Percentiles rank a stretch among this genome's conserved stretches.
Conservation (phyloP, 228 moss, liverwort and hornwort species). For the Sphagnum fallax region DNA sequence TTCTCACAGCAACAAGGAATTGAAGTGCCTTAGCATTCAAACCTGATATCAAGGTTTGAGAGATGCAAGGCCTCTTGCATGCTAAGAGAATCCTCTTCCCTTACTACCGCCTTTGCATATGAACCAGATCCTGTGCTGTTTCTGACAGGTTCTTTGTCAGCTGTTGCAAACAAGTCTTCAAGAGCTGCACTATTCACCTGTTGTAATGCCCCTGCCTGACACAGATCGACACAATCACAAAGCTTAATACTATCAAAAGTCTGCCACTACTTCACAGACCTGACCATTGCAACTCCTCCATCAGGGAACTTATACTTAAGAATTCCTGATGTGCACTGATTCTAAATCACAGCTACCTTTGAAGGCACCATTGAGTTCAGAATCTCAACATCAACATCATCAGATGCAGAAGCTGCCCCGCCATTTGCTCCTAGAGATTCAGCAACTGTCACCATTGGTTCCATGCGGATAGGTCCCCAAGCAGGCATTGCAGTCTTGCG, state of each 20-base stretch:
- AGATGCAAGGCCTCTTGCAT: conserved; percentile 98
- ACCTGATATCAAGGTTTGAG: conserved; percentile 74
- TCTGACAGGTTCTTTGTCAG: conserved; percentile 52
- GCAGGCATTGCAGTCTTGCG: conserved; percentile 27
- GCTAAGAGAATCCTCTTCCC: conserved; percentile 62
- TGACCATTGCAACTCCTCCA: too few relatives aligned
- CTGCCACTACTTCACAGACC: too few relatives aligned
- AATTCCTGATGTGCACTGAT: too few relatives aligned
- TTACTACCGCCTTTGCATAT: conserved; percentile 9
- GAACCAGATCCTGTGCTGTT: conserved; percentile 26
- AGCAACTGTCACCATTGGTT: conserved; percentile 3
- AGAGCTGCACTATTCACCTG: conserved; percentile 54
- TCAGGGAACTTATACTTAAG: too few relatives aligned
- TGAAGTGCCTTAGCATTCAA: neutral
- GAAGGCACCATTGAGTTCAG: conserved; percentile 1
- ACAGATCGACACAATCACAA: neutral
- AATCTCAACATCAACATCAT: conserved; percentile 14
- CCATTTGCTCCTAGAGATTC: conserved; percentile 9
- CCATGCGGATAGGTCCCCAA: conserved; percentile 15
- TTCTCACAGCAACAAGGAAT: too few relatives aligned
- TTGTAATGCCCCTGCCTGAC: conserved; percentile 43
- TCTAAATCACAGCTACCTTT: conserved; percentile 14
- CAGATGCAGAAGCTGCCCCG: conserved; percentile 13
- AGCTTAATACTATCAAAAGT: too few relatives aligned
- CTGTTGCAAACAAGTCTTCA: conserved; percentile 88